phyloP scores from a whole-genome alignment of 441 rosid genomes.

The Populus hybrid region DNA sequence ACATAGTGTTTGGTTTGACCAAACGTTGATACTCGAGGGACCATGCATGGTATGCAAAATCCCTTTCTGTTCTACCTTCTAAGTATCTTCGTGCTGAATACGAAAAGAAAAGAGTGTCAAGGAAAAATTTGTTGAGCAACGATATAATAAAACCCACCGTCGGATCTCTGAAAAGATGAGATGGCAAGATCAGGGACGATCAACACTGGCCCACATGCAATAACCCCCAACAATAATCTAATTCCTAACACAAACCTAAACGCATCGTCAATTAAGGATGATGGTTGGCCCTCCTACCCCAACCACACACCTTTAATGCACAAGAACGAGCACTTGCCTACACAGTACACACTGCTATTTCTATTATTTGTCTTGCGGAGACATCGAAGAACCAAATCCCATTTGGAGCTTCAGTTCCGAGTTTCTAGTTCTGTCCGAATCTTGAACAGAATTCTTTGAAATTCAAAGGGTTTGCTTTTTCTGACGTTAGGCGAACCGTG shows the following conservation, averaged over 20 bases:
- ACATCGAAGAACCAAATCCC: neutral
- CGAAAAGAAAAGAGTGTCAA: neutral
- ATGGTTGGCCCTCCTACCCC: constrained; percentile 38
- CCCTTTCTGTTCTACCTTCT: neutral
- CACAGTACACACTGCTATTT: neutral
- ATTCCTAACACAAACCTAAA: neutral
- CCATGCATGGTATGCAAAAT: neutral
- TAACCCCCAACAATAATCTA: neutral
- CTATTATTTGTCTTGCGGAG: neutral
- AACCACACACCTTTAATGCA: constrained; percentile 33
- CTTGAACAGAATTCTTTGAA: neutral
- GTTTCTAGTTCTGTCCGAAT: neutral
- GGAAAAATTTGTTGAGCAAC: neutral
- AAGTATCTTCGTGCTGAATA: too few species aligned
- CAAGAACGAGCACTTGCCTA: neutral
- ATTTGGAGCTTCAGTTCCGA: neutral
- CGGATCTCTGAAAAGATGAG: neutral
- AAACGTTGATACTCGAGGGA: too few species aligned
- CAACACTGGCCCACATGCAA: neutral
- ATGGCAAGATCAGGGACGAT: neutral
- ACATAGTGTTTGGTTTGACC: too few species aligned
- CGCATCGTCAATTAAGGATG: neutral
- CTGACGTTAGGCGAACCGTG: constrained; percentile 25
- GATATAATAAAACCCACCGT: neutral
- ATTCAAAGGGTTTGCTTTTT: constrained; percentile 16